phyloP scores from a whole-genome alignment of 1,139 yeast genomes.

The Sugiyamaella novakii region DNA sequence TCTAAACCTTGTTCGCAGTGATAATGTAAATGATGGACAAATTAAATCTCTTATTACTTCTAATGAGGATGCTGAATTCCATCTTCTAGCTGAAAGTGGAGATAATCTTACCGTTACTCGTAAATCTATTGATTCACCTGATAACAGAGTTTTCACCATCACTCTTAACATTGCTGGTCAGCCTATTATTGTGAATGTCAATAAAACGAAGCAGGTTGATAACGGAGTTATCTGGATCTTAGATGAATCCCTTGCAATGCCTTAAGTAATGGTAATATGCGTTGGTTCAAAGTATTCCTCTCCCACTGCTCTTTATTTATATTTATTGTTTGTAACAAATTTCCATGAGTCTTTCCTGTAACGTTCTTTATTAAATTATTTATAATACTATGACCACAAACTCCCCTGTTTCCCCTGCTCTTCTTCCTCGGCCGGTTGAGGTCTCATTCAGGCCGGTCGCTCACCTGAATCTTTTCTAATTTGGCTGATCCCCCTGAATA shows the following conservation, averaged over 20 bases:
- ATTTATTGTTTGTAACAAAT: too few species aligned
- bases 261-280: too few species aligned
- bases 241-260: slow-evolving; percentile 27
- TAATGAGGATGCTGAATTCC: slow-evolving; percentile 15
- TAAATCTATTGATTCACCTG: slow-evolving; percentile 19
- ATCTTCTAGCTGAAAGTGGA: slow-evolving; percentile 26
- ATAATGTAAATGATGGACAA: slow-evolving; percentile 12
- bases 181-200: slow-evolving; percentile 27
- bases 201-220: slow-evolving; percentile 29
- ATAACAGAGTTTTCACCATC: slow-evolving; percentile 20
- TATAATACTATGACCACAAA: too few species aligned
- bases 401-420: too few species aligned
- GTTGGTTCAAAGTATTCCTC: too few species aligned
- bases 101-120: slow-evolving; percentile 23
- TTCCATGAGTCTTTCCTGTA: too few species aligned
- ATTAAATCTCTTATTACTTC: slow-evolving; percentile 16
- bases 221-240: slow-evolving; percentile 38
- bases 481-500: too few species aligned
- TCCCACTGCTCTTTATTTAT: too few species aligned
- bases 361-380: too few species aligned
- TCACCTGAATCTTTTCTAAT: too few species aligned
- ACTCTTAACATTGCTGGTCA: slow-evolving; percentile 11
- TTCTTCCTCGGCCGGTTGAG: too few species aligned
- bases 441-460: too few species aligned
- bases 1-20: slow-evolving; percentile 32